Percentiles rank a stretch among this genome's conserved stretches.
These are phyloP conservation scores for Castanea crenata DNA, from an alignment of 306 rosid genomes.

Conservation along the genomic window DNA sequence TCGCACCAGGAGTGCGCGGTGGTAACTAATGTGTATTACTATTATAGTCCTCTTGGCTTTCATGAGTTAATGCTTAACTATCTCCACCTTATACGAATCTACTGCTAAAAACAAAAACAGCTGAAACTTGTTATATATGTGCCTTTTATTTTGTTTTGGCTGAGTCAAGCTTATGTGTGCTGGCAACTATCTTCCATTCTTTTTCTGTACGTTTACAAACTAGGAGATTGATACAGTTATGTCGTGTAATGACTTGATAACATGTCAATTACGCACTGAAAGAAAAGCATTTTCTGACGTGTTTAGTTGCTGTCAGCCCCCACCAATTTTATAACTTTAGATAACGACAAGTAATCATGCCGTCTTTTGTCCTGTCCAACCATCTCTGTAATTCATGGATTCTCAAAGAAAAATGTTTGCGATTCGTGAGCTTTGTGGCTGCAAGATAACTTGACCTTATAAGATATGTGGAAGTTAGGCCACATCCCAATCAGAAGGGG, in stretches of 20 bases:
- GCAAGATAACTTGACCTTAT: not conserved
- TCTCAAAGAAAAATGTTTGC: not conserved
- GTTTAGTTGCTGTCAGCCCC: not conserved
- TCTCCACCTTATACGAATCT: no score
- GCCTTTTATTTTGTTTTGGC: no score
- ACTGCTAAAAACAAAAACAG: no score
- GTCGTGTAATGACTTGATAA: not conserved
- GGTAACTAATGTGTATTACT: no score
- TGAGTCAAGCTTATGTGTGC: no score
- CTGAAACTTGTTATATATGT: no score
- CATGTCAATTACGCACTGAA: not conserved
- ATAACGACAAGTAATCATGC: not conserved
- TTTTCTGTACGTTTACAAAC: not conserved
- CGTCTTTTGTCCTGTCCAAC: not conserved
- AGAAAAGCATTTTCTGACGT: not conserved
- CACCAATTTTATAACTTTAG: not conserved
- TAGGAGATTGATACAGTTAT: no score
- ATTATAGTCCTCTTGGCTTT: no score
- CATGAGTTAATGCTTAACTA: no score
- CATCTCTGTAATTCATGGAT: not conserved
- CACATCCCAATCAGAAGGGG: no score
- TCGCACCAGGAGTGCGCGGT: no score
- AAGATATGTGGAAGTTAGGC: no score
- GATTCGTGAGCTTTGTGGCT: not conserved
- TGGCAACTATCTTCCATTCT: not conserved